Evolutionary conservation across 352 stramenopile genomes (phyloP), one percentile per base, ranked within the genome.

Genomic region (Pythium brachiatum): DNA sequence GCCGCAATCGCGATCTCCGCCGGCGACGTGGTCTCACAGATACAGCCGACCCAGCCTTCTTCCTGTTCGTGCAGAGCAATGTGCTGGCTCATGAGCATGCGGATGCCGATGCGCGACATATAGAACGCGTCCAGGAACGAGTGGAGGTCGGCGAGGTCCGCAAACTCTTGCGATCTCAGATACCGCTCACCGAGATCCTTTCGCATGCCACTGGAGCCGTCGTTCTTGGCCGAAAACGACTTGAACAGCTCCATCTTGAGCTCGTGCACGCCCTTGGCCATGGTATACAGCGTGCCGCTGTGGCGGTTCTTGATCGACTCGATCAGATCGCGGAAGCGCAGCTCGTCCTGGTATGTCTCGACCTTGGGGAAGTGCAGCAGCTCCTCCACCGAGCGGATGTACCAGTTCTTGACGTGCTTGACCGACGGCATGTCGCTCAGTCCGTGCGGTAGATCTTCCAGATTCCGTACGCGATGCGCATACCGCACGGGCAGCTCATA

Each of bases 71-170:
- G 91, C 13, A 99, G 79, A 13, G 96, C 97, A 61, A 99, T 83
- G 76, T 99, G 99, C 75, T 99, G 98, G 32, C 97, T 98, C 82
- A 99, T 99, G 62, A 99, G 86, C 69, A 99, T 99, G 7, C 98
- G 96, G 68, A 99, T 99, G 43, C 97, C 98, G 65, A 99, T 99
- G 32, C 98, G 83, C 21, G 88, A 98, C 79, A 99, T 98, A 75
- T 99, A 99, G 74, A 99, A 99, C 12, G 92, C 84, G 76, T 99
- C 98, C 57, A 99, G 77, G 73, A 99, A 99, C 20, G 92, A 92
- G 65, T 99, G 97, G 47, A 99, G 90, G 63, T 98, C 89, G 38
- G 90, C 84, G 64, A 99, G 83, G 44, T 99, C 87, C 3, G 87
- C 83, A 57, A 96, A 93, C 64, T 92, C 83, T 46, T 91, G 76